Base-by-base conservation (phyloP, 2,329 filamentous ascomycete species). In the Fusarium torulosum region DNA sequence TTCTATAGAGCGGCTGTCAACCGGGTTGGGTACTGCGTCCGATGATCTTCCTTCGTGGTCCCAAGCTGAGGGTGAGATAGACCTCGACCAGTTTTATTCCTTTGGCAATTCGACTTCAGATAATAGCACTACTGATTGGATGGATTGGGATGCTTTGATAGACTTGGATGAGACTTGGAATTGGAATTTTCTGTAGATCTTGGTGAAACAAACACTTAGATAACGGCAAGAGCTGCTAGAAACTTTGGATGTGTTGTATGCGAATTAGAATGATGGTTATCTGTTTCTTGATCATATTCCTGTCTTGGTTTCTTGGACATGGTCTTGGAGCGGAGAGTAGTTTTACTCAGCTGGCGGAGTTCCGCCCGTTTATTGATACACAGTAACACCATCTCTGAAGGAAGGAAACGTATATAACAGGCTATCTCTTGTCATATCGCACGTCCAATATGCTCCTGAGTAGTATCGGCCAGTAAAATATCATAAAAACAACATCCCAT, bases 91-190 rank as follows among this genome's bases (percentile, higher is more conserved):
- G 10, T 11, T 13, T 4, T 23, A 55, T 3, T 29, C 10, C 1
- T 37, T 49, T 6, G 38, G 38, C 4, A 41, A 35, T n/a, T 11
- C 7, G 4, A 40, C 35, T 4, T 38, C 53, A 15, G 23, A 46
- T 2, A 45, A 49, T 0, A 50, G 44, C 1, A 19, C n/a, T 2
- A 20, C n/a, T 4, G 51, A 38, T 33, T 42, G 45, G 0, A 67
- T 73, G 33, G 69, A 63, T 10, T 72, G 71, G 69, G 64, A 73
- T 2, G 42, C 51, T 17, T 54, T 71, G 60, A 57, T 71, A 7
- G 58, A 69, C 31, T 27, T 63, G 1, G 60, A 64, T 14, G 62
- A 49, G 10, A 62, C 54, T 9, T 68, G 61, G 43, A 52, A 57
- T 6, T 73, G 71, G 71, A 35, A 68, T 41, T 59, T 72, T 6